Evolutionary conservation across 108 stramenopile genomes (phyloP), one percentile per base, ranked within the genome.

Genomic region (Bacterosira constricta): DNA sequence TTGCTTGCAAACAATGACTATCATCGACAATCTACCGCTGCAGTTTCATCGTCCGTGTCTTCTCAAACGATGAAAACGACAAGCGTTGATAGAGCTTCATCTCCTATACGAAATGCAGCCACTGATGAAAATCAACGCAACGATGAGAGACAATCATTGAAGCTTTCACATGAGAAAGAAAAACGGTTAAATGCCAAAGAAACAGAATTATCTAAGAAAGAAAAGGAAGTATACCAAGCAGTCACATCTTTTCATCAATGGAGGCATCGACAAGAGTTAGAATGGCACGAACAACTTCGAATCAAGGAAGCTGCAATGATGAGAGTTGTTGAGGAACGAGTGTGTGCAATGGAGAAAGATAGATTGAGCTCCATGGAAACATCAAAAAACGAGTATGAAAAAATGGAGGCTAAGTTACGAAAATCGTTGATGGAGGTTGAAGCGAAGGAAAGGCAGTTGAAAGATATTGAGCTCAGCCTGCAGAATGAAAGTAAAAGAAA

Each of bases 361-460:
- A 54, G 73, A 9, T 34, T 66, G 36, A 45, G 35, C 15, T 46
- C 49, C 2, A 11, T 80, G 23, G 70, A 81, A 10, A 23, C 54
- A 23, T 61, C 72, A 6, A 62, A 68, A 23, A 50, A 42, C 8
- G 83, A 83, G 35, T 77, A 79, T 63, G 79, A 70, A 37, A 77
- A 77, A 37, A 38, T 83, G 36, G 79, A 83, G 42, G 50, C 50
- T 13, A 57, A 75, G 35, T 51, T 83, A 12, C 65, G 63, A 29
- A 83, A 81, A 45, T 69, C 65, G 7, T 58, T 83, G 27, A 10
- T 55, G 26, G 83, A 83, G 15, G 83, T 83, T 0, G 79, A 83
- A 58, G 32, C 73, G 50, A 76, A 77, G 36, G 83, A 83, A 45
- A 26, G 83, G 39, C 55, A 64, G 21, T 17, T 77, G 18, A 79